Percentiles rank a stretch among this genome's conserved stretches.
Conservation (phyloP, 768 basidiomycete genomes). For the Termitomyces titanicus region DNA sequence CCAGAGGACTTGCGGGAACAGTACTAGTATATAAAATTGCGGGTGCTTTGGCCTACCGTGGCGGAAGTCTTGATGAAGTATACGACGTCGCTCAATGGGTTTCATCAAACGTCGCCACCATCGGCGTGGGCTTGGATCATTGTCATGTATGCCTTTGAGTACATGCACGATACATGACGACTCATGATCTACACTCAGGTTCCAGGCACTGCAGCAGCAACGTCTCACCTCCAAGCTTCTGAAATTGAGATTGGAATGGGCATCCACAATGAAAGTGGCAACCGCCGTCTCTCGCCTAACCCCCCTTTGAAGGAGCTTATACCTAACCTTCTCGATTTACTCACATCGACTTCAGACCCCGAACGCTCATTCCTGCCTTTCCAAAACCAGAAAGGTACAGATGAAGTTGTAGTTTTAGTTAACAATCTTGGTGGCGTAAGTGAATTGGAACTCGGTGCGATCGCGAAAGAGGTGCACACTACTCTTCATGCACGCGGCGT, state of each 20-base stretch:
- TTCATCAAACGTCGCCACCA: constrained; percentile 67
- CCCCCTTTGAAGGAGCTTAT: constrained; percentile 71
- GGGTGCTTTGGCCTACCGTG: constrained; percentile 71
- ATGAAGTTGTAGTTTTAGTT: constrained; percentile 73
- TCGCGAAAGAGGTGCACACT: constrained; percentile 58
- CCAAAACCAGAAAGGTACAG: constrained; percentile 41
- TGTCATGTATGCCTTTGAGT: constrained; percentile 56
- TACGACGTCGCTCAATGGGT: constrained; percentile 62
- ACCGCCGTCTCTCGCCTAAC: constrained; percentile 61
- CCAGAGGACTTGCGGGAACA: constrained; percentile 77
- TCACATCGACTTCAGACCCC: constrained; percentile 68
- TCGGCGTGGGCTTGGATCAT: constrained; percentile 86
- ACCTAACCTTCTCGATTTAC: constrained; percentile 61
- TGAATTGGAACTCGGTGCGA: constrained; percentile 73
- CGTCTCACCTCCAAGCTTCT: constrained; percentile 49
- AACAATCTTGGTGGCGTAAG: constrained; percentile 89
- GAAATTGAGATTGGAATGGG: constrained; percentile 91
- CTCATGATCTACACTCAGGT: constrained; percentile 40
- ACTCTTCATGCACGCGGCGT: constrained; percentile 56
- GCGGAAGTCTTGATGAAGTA: constrained; percentile 67
- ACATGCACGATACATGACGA: neutral
- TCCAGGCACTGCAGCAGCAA: constrained; percentile 64
- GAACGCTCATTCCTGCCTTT: constrained; percentile 80
- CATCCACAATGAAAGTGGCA: constrained; percentile 88
- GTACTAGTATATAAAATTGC: constrained; percentile 89